A percentile compares a stretch with the other conserved stretches of the same genome.
phyloP scores from a whole-genome alignment of 2,329 filamentous ascomycete genomes.

The Ascochyta clinopodiicola region DNA sequence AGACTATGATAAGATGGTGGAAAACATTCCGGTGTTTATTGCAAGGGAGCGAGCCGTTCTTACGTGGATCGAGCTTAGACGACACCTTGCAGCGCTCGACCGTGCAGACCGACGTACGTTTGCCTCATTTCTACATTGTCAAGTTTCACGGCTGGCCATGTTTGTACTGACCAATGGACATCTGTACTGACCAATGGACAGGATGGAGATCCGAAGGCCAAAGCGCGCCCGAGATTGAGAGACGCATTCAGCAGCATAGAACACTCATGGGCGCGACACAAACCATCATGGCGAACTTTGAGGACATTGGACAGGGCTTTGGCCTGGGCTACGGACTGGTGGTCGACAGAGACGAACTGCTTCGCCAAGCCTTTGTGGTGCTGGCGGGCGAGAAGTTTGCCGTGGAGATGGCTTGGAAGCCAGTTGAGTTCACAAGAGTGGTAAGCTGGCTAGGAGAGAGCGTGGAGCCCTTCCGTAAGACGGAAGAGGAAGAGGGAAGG shows the following conservation, averaged over 20 bases:
- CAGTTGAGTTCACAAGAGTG: slow-evolving; percentile 37
- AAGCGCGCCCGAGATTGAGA: slow-evolving; percentile 37
- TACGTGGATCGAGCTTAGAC: slow-evolving; percentile 45
- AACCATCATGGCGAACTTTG: slow-evolving; percentile 40
- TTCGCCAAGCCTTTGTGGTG: slow-evolving; percentile 42
- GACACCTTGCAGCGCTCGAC: slow-evolving; percentile 43
- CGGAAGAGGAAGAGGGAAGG: slow-evolving; percentile 38
- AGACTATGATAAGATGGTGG: slow-evolving; percentile 34
- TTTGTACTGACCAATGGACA: slow-evolving; percentile 12
- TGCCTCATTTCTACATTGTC: slow-evolving; percentile 1
- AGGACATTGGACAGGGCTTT: slow-evolving; percentile 37
- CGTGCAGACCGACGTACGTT: slow-evolving; percentile 43
- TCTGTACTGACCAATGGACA: slow-evolving; percentile 21
- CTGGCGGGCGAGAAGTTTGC: slow-evolving; percentile 43
- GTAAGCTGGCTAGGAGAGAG: slow-evolving; percentile 40
- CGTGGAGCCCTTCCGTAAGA: slow-evolving; percentile 34
- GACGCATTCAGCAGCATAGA: slow-evolving; percentile 42
- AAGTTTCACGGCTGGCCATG: slow-evolving; percentile 1
- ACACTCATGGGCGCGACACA: slow-evolving; percentile 44
- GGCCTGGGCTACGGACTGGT: slow-evolving; percentile 25
- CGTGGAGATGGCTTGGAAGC: slow-evolving; percentile 41
- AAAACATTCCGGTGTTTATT: slow-evolving; percentile 39
- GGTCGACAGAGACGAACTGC: slow-evolving; percentile 38
- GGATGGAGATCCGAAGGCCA: slow-evolving; percentile 42
- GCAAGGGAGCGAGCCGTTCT: slow-evolving; percentile 43